Evolutionary conservation across 2,329 filamentous ascomycete species (phyloP).

Genomic region (Metarhizium robertsii): DNA sequence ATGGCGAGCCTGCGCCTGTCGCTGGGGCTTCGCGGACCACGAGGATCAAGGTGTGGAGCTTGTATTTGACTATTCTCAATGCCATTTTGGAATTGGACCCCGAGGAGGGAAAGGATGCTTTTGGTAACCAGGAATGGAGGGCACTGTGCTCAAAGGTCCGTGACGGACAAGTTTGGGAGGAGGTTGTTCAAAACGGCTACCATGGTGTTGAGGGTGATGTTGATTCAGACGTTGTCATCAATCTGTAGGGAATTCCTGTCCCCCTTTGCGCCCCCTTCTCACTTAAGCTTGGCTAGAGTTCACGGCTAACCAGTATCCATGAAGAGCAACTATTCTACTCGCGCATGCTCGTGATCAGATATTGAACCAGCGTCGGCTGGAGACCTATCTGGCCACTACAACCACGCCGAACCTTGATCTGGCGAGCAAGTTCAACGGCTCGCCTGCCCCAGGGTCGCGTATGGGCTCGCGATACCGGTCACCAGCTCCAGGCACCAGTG

Average conservation of each 20-base stretch:
- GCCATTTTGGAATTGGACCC: slow-evolving; percentile 80
- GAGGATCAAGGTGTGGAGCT: slow-evolving; percentile 91
- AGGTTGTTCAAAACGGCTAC: slow-evolving; percentile 81
- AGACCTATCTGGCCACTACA: slow-evolving; percentile 77
- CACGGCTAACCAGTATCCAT: not conserved
- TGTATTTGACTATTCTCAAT: slow-evolving; percentile 91
- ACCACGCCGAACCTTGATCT: slow-evolving; percentile 66
- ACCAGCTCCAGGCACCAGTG: slow-evolving; percentile 42
- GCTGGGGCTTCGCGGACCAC: slow-evolving; percentile 72
- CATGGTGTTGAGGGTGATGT: slow-evolving; percentile 81
- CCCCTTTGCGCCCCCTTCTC: not conserved
- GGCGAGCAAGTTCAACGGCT: slow-evolving; percentile 49
- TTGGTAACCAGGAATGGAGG: slow-evolving; percentile 81
- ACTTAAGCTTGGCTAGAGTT: not conserved
- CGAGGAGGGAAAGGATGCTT: slow-evolving; percentile 81
- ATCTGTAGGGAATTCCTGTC: slow-evolving; percentile 49
- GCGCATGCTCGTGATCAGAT: slow-evolving; percentile 80
- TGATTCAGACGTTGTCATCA: slow-evolving; percentile 89
- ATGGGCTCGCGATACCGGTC: slow-evolving; percentile 31
- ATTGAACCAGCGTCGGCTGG: slow-evolving; percentile 78
- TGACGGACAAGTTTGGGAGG: slow-evolving; percentile 89
- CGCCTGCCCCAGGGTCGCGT: slow-evolving; percentile 26
- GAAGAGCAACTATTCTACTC: slow-evolving; percentile 76
- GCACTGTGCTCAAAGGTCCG: slow-evolving; percentile 73
- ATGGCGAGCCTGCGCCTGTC: slow-evolving; percentile 59